Evolutionary conservation across 2,329 filamentous ascomycete species (phyloP), one percentile per base, ranked within the genome.

Genomic region (Epichloe festucae): DNA sequence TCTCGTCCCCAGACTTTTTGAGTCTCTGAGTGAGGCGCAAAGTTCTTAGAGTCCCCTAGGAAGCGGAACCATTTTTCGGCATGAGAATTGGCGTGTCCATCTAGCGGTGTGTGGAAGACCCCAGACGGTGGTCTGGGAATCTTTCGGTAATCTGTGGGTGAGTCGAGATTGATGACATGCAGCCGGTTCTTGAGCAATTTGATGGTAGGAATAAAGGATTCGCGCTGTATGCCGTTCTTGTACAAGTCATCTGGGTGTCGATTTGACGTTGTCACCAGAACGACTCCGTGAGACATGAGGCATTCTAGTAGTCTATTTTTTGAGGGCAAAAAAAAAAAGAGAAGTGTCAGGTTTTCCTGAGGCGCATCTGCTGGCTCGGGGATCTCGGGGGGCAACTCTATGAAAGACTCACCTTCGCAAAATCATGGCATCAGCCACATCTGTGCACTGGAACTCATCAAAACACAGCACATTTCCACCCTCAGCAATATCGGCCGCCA

Each of bases 361-460:
- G 11, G 8, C 31, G 31, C 31, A 10, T 31, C 31, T 31, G 10
- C 31, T 31, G 31, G 31, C 31, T 31, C 31, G 14, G 36, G 36
- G 14, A 39, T 39, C 36, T 14, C 12, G 1, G 7, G 36, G 5
- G 36, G 2, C 14, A n/a, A n/a, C 5, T 14, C n/a, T 31, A 23
- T 17, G 23, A 31, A 34, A 19, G 17, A 7, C 6, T 12, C 66
- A 82, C 75, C 87, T 78, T 60, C 93, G 79, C 59, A 98, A 67
- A 60, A 98, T 98, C 93, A 98, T 98, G 60, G 93, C 93, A 71
- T 97, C 91, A 15, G 93, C 93, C 35, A 98, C 91, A 69, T 98
- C 93, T 40, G 93, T 98, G 64, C 90, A 96, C 66, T 98, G 93
- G 64, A 98, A 98, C 71, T 98, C 93, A 68, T 98, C 93, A 65